Evolutionary conservation across 208 protist genomes (phyloP).

Genomic region (Tritrichomonas foetus): DNA sequence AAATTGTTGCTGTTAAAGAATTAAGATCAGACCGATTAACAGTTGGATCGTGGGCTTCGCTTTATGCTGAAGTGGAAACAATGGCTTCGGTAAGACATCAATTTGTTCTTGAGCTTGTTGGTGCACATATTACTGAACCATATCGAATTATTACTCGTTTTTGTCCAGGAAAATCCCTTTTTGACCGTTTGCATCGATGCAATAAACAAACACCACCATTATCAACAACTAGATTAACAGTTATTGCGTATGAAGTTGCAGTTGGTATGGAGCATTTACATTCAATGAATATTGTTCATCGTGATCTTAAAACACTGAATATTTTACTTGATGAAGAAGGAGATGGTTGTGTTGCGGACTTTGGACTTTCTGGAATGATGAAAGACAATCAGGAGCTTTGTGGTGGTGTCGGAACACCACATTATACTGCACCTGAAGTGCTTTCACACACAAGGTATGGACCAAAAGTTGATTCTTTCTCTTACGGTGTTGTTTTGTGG

Average conservation of each 20-base stretch:
- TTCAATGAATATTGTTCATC: background rate
- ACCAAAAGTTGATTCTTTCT: background rate
- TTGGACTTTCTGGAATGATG: background rate
- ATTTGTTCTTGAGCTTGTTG: background rate
- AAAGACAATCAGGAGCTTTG: background rate
- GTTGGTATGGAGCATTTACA: background rate
- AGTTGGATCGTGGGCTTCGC: background rate
- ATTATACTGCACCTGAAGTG: constrained; percentile 15
- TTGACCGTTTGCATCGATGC: background rate
- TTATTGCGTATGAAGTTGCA: constrained; percentile 33
- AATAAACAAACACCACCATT: background rate
- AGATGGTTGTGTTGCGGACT: background rate
- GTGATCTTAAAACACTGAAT: background rate
- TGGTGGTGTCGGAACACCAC: background rate
- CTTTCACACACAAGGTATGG: background rate
- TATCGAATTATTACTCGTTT: background rate
- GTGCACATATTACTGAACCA: background rate
- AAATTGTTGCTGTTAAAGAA: constrained; percentile 24
- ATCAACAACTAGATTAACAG: background rate
- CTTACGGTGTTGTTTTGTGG: background rate
- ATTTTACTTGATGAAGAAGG: background rate
- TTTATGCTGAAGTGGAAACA: background rate
- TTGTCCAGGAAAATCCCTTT: background rate
- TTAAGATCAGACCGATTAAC: background rate
- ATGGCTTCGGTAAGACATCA: background rate